Base-by-base conservation (phyloP, 306 rosid species). In the Quercus berberidifolia region DNA sequence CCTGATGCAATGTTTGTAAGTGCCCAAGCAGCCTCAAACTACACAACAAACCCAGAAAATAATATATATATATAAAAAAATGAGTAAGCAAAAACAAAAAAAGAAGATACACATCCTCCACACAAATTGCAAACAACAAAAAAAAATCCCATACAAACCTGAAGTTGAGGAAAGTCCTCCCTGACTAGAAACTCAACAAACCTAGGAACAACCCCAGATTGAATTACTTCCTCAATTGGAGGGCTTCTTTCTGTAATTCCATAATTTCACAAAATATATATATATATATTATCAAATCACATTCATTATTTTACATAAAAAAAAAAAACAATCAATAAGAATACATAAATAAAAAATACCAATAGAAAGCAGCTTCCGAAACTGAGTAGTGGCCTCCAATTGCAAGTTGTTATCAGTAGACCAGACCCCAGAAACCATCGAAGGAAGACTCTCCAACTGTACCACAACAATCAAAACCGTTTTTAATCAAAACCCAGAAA, bases 21-120 rank as follows among this genome's bases (percentile, higher is more conserved):
- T 15, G 98, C 98, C 98, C 98, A 93, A 20, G 98, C 98, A 57
- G 98, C 98, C 88, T 93, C 98, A 74, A 93, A 93, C 98, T 93
- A 74, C 8, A 80, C 59, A 73, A n/a, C 23, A 56, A 79, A 43
- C 43, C 52, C 35, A 78, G 56, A 49, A 55, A 82, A 63, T 25
- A 30, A 10, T 14, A 60, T 7, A 26, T 3, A 14, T 21, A 60
- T 1, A 25, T 3, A 31, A 38, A n/a, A 20, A 21, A 33, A 79
- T 63, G 75, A 3, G 71, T 62, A 71, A 12, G 78, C 54, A 41
- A 56, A 55, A 71, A 74, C 14, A 69, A 74, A 13, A 77, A 55
- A 31, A 68, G 8, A 60, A 68, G 8, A 60, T 60, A 58, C 65
- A 14, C 28, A 35, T 33, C 25, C 25, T 12, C 33, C 15, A 41